These are phyloP conservation scores for Magnusiomyces fungicola DNA, from an alignment of 1,139 yeast genomes.

Conservation along the genomic window DNA sequence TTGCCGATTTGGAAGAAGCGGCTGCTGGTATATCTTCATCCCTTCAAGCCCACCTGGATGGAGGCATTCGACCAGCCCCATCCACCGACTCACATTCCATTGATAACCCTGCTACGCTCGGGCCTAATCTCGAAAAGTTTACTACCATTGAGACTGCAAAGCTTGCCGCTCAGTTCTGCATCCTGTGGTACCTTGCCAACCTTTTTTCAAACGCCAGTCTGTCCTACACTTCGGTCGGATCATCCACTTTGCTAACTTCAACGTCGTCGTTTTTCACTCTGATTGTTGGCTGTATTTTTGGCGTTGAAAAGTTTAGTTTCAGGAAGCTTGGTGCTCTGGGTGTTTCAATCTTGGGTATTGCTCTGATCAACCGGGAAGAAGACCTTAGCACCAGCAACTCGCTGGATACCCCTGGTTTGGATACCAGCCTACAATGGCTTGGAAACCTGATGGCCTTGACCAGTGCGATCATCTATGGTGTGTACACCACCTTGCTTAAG, in stretches of 20 bases:
- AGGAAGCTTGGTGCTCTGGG: conserved; percentile 62
- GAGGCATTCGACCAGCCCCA: conserved; percentile 5
- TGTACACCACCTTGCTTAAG: conserved; percentile 83
- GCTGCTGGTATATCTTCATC: conserved; percentile 9
- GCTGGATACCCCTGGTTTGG: conserved; percentile 20
- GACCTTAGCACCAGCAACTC: neutral
- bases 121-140: conserved; percentile 15
- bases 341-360: conserved; percentile 70
- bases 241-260: conserved; percentile 85
- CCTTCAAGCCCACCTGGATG: conserved; percentile 3
- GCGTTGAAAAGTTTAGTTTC: conserved; percentile 60
- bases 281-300: conserved; percentile 64
- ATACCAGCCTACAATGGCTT: conserved; percentile 38
- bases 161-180: conserved; percentile 72
- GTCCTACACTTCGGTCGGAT: conserved; percentile 83
- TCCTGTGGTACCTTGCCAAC: conserved; percentile 87
- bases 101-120: conserved; percentile 3
- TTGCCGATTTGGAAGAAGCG: conserved; percentile 12
- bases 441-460: conserved; percentile 77
- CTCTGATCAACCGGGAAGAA: conserved; percentile 29
- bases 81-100: conserved; percentile 5
- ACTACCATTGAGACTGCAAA: conserved; percentile 33
- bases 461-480: conserved; percentile 83
- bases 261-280: conserved; percentile 91
- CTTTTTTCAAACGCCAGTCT: conserved; percentile 81